A percentile compares a stretch with the other conserved stretches of the same genome.
These are phyloP conservation scores for Mortierella sp. DNA, from an alignment of 371 early-diverging fungal species.

Conservation along the genomic window DNA sequence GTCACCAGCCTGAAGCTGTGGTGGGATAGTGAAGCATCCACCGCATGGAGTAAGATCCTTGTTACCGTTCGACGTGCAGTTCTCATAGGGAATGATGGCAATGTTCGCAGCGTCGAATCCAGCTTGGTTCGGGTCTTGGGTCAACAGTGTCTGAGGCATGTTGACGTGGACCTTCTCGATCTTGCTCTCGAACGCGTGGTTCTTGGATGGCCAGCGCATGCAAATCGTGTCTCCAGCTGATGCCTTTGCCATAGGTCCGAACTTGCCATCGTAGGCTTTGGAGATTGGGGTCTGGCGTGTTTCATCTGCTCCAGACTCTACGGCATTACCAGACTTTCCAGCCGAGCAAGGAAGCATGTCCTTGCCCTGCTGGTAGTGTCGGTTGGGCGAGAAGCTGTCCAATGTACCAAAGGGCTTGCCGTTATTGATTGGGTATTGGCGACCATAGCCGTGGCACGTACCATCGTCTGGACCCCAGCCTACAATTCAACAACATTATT, in stretches of 20 bases:
- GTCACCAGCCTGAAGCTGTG: constrained; percentile 8
- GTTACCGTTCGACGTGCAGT: constrained; percentile 21
- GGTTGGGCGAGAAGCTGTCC: constrained; percentile 29
- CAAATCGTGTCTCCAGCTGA: constrained; percentile 66
- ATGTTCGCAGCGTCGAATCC: constrained; percentile 15
- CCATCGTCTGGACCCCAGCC: constrained; percentile 24
- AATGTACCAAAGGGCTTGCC: constrained; percentile 15
- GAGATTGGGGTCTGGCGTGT: constrained; percentile 45
- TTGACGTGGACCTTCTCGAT: constrained; percentile 31
- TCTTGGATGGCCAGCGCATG: constrained; percentile 66
- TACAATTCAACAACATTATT: not conserved
- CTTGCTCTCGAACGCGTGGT: constrained; percentile 37
- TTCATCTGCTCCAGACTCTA: constrained; percentile 36
- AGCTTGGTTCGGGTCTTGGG: constrained; percentile 31
- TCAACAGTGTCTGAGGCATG: constrained; percentile 24
- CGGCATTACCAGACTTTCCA: constrained; percentile 1
- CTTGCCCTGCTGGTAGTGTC: constrained; percentile 42
- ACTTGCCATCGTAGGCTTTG: constrained; percentile 28
- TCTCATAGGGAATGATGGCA: constrained; percentile 33
- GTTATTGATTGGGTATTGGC: constrained; percentile 29
- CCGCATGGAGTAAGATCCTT: constrained; percentile 39
- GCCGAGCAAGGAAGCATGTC: constrained; percentile 35
- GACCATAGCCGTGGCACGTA: constrained; percentile 38
- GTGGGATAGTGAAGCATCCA: constrained; percentile 38
- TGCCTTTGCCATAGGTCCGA: constrained; percentile 49